These are phyloP conservation scores for Flaveria bidentis DNA, from an alignment of 129 eudicot species.

Conservation along the genomic window DNA sequence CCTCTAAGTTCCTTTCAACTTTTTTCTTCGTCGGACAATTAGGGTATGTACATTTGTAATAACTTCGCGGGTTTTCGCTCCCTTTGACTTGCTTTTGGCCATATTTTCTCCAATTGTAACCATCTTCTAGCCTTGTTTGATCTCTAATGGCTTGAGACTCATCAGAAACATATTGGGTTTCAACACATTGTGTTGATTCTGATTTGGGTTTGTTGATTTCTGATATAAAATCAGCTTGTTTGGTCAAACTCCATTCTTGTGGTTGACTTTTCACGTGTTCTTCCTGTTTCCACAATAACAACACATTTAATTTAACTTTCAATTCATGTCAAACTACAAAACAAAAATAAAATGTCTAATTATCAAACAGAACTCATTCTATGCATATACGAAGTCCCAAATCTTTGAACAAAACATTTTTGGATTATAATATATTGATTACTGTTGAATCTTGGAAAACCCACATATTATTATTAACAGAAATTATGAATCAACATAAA, in stretches of 20 bases:
- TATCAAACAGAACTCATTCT: neutral
- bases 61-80: constrained; percentile 94
- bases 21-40: constrained; percentile 93
- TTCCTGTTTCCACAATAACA: constrained; percentile 46
- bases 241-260: constrained; percentile 47
- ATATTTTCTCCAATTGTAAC: constrained; percentile 96
- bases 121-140: constrained; percentile 77
- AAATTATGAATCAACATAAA: neutral
- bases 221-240: constrained; percentile 45
- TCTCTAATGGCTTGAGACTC: constrained; percentile 60
- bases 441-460: constrained; percentile 3
- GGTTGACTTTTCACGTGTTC: constrained; percentile 51
- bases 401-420: neutral
- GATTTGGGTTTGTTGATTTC: constrained; percentile 38
- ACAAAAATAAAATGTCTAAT: neutral
- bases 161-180: constrained; percentile 39
- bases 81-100: constrained; percentile 98
- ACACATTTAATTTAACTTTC: neutral
- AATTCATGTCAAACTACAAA: neutral
- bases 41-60: constrained; percentile 78
- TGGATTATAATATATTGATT: neutral
- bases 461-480: neutral
- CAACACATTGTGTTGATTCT: constrained; percentile 36
- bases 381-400: neutral
- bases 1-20: constrained; percentile 76